phyloP scores from a whole-genome alignment of 805 yeast species.

The Torulaspora maleeae region DNA sequence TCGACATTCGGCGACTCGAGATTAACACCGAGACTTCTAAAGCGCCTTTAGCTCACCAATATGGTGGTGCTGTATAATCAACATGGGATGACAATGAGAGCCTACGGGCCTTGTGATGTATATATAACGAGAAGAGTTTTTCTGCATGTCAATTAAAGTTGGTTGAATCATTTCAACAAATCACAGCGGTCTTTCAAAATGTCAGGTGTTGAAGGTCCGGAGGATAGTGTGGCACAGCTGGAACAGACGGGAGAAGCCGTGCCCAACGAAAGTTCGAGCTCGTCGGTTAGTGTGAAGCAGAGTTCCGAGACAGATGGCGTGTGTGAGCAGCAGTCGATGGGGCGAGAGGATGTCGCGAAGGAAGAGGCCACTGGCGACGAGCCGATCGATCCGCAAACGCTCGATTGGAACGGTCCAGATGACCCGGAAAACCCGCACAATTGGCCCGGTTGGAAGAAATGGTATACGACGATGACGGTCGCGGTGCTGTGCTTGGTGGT shows the following conservation, averaged over 20 bases:
- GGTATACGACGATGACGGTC: conserved; percentile 61
- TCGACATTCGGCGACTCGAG: background rate
- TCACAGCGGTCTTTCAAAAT: no score
- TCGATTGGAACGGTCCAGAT: conserved; percentile 58
- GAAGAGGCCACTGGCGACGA: conserved; percentile 11
- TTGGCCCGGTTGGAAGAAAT: conserved; percentile 61
- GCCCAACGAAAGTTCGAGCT: background rate
- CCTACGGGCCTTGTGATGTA: background rate
- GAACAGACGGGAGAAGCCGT: background rate
- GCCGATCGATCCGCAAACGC: conserved; percentile 37
- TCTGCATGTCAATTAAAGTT: no score
- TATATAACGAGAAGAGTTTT: background rate
- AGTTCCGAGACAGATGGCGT: background rate
- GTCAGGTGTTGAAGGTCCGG: background rate
- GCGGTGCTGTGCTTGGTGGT: conserved; percentile 64
- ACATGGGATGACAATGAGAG: background rate
- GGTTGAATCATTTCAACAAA: no score
- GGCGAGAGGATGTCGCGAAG: background rate
- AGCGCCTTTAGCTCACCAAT: background rate
- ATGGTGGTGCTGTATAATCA: background rate
- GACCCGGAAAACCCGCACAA: conserved; percentile 65
- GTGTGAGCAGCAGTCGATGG: background rate
- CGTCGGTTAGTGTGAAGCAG: background rate
- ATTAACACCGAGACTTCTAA: background rate
- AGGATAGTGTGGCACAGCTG: background rate